Evolutionary conservation across 148 eudicot genomes (phyloP).

Genomic region (Vaccinium macrocarpon): DNA sequence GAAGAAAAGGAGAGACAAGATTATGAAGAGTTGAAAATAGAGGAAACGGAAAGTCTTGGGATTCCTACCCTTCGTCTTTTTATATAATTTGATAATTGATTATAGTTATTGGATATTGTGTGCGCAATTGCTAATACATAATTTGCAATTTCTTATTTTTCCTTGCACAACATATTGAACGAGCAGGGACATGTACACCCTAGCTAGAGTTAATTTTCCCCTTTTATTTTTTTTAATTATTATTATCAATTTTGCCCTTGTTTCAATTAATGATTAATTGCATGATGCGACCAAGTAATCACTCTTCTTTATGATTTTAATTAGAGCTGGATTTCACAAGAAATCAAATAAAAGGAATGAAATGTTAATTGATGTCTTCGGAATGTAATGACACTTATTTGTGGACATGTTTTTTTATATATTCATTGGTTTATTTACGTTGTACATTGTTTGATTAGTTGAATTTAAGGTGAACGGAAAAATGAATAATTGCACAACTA

Average conservation of each 20-base stretch:
- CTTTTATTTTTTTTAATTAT: background rate
- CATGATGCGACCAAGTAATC: background rate
- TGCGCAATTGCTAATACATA: background rate
- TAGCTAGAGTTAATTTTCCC: background rate
- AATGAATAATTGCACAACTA: background rate
- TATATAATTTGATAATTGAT: background rate
- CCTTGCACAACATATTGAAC: background rate
- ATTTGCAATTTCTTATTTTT: background rate
- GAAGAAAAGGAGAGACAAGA: background rate
- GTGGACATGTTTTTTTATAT: background rate
- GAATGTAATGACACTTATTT: background rate
- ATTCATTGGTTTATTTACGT: background rate
- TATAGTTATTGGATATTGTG: background rate
- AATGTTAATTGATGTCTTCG: background rate
- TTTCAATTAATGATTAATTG: background rate
- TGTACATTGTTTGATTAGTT: background rate
- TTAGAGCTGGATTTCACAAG: background rate
- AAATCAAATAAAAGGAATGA: background rate
- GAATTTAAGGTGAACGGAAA: background rate
- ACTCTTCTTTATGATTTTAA: background rate
- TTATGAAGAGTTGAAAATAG: background rate
- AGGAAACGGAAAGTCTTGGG: background rate
- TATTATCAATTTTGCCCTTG: too few relatives aligned
- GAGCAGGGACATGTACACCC: background rate
- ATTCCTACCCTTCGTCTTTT: conserved; percentile 7